Conservation (phyloP, 148 eudicot genomes). For the Arbutus unedo region DNA sequence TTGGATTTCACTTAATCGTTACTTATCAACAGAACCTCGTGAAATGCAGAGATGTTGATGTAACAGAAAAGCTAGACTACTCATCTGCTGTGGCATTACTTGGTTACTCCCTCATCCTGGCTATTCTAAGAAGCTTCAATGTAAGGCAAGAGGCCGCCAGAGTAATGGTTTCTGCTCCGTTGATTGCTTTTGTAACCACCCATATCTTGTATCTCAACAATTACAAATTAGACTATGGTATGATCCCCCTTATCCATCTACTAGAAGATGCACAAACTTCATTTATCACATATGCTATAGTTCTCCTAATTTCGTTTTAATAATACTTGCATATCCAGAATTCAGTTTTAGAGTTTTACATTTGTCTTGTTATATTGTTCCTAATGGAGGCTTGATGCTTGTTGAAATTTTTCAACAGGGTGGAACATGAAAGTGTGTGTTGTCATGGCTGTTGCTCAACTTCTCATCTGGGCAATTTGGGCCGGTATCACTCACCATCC, state of each 20-base stretch:
- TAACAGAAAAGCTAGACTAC: slow-evolving; percentile 85
- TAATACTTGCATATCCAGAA: background rate
- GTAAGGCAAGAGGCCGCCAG: slow-evolving; percentile 65
- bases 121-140: slow-evolving; percentile 66
- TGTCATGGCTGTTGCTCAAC: slow-evolving; percentile 64
- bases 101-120: slow-evolving; percentile 71
- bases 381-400: background rate
- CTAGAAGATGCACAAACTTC: background rate
- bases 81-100: slow-evolving; percentile 78
- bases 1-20: background rate
- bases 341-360: background rate
- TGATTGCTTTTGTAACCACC: slow-evolving; percentile 62
- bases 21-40: background rate
- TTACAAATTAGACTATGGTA: slow-evolving; percentile 79
- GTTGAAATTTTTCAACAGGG: slow-evolving; percentile 36
- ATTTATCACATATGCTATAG: background rate
- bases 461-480: slow-evolving; percentile 79
- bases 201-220: slow-evolving; percentile 76
- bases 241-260: slow-evolving; percentile 17
- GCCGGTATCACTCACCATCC: slow-evolving; percentile 70
- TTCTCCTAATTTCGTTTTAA: background rate
- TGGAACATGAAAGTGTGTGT: slow-evolving; percentile 95
- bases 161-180: slow-evolving; percentile 79
- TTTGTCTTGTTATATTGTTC: background rate
- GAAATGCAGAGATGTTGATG: slow-evolving; percentile 64